Evolutionary conservation across 1,139 yeast genomes (phyloP), one percentile per base, ranked within the genome.

Genomic region (Arxiozyma slooffiae): DNA sequence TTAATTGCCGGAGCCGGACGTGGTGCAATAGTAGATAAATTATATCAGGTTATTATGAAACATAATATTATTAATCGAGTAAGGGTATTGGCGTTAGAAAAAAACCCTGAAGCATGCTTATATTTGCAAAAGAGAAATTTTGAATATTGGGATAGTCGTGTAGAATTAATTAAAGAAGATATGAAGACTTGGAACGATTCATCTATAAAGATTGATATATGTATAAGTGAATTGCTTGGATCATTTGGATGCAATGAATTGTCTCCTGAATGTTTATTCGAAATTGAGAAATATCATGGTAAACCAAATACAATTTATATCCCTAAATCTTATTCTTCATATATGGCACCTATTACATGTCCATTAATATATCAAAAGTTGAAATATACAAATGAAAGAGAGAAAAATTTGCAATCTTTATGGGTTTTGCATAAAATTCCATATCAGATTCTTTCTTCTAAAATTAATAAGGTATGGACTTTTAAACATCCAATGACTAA

Each of bases 161-260:
- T 85, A 1, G 64, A 72, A 7, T 66, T 88, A 4, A 62, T 82
- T 1, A 67, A 73, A 47, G 72, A 70, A 7, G 95, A 88, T 65
- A 77, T 81, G 67, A 69, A 89, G 30, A 54, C 60, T 3, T 76
- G 81, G 76, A 53, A 63, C 17, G 52, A 52, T n/a, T 73, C 71
- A 7, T 51, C 55, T 45, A 59, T 55, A 21, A 67, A 68, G 37
- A 72, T 75, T 48, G 77, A 85, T 59, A 62, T 89, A 44, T 75
- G 89, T 16, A 74, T 90, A 1, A 84, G 95, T 42, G 97, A 90
- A 63, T 71, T 90, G 34, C 67, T 90, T 26, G 97, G 97, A 2
- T 86, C 96, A 7, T 84, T 89, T 69, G 97, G 95, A 1, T 92
- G 94, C 65, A 90, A 90, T 65, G 97, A 90, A 63, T 72, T 86